These are phyloP conservation scores for Tylopilus plumbeoviolaceoides DNA, from an alignment of 768 basidiomycete species.

Conservation along the genomic window DNA sequence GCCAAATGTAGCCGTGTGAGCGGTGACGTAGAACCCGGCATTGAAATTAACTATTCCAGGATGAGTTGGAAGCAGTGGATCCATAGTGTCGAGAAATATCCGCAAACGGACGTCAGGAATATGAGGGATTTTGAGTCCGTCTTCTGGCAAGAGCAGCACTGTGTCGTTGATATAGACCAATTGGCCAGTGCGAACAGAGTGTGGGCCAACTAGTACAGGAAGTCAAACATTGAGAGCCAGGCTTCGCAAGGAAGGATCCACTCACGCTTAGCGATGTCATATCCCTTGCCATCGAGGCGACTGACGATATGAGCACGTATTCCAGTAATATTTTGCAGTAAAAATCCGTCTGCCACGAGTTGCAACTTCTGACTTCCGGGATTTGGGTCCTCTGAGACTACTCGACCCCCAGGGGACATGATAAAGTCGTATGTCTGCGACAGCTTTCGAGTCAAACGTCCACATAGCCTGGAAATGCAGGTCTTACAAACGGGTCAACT, in stretches of 20 bases:
- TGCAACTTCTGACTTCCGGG: constrained; percentile 66
- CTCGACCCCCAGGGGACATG: constrained; percentile 54
- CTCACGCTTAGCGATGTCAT: constrained; percentile 81
- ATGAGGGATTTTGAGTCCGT: constrained; percentile 16
- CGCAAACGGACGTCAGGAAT: constrained; percentile 51
- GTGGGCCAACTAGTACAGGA: constrained; percentile 63
- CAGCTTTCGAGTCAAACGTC: not conserved
- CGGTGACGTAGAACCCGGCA: constrained; percentile 50
- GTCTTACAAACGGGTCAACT: constrained; percentile 63
- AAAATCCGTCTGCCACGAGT: constrained; percentile 60
- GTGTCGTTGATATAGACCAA: constrained; percentile 77
- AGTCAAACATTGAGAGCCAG: constrained; percentile 1
- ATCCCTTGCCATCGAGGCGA: constrained; percentile 78
- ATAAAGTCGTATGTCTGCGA: constrained; percentile 78
- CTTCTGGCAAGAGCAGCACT: constrained; percentile 36
- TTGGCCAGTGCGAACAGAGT: constrained; percentile 76
- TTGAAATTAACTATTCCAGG: constrained; percentile 35
- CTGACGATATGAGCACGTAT: constrained; percentile 75
- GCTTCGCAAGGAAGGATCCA: constrained; percentile 1
- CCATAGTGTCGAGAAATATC: constrained; percentile 51
- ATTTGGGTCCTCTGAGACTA: constrained; percentile 61
- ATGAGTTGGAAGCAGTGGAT: constrained; percentile 43
- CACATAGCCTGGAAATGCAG: not conserved
- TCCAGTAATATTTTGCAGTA: constrained; percentile 74
- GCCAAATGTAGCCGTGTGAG: constrained; percentile 68